Base-by-base conservation (phyloP, 345 rosid species). In the Conringia planisiliqua region DNA sequence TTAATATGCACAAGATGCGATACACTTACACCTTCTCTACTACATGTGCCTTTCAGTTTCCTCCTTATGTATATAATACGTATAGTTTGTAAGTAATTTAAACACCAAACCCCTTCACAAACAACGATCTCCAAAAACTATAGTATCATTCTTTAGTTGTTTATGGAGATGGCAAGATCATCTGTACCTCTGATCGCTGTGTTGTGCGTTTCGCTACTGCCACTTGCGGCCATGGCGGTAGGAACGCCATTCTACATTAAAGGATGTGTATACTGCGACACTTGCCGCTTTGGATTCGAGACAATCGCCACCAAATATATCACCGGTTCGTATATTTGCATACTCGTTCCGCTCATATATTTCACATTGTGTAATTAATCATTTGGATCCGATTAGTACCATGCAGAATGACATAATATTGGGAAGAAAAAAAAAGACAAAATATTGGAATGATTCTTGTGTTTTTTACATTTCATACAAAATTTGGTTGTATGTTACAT, bases 251-350 rank as follows among this genome's bases (percentile, higher is more conserved):
- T 89, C 68, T 36, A 51, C 11, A 76, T 93, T 57, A 65, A 16
- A 3, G 92, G 97, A 55, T 10, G n/a, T 3, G 90, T 85, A 63
- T 88, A 86, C 63, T 92, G 96, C 42, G 90, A 90, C 73, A 86
- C 90, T 35, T 87, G 94, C 76, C 84, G 81, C 4, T 82, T 77
- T 64, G 94, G 94, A 36, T 87, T 92, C 26, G 89, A 88, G 83
- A 89, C 91, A 60, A 42, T 62, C 16, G 80, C 77, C 54, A 79
- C 85, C 33, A 33, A 78, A 68, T 81, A 75, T 66, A 83, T 92
- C 3, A 13, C 18, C 3, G 89, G 96, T 91, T 72, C 26, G 58
- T 56, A 10, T 5, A 38, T 33, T 52, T 17, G 8, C 18, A 13
- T 14, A 29, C 40, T 61, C 40, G 35, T 48, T 63, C 16, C 40